Base-by-base conservation (phyloP, 495 filamentous ascomycete species). In the Xylaria telfairii region DNA sequence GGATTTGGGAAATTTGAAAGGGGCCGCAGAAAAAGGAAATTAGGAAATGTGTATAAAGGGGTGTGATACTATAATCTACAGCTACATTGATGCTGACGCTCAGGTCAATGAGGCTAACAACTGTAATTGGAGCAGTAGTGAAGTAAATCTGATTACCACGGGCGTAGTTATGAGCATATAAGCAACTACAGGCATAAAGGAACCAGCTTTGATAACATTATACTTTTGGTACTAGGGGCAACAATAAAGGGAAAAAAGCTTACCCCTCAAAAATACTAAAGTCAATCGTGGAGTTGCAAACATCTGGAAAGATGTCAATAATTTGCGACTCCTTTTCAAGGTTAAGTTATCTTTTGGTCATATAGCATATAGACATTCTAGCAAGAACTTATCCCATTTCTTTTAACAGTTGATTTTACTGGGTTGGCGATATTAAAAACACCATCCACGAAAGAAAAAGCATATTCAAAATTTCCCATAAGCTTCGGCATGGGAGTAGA, bases 21-120 rank as follows among this genome's bases (percentile, higher is more conserved):
- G 4, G 86, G 89, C 17, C 84, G 85, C 4, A 91, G 82, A 79
- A 91, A 91, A 26, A 82, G 85, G 78, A 90, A 91, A 74, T 91
- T 89, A 49, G 91, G 84, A 79, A 91, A 90, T 30, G 89, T 90
- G 67, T 90, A 86, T 57, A 87, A 80, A 0, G 89, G 89, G 6
- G 89, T 88, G 79, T 91, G 89, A 71, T 90, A 91, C 86, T 86
- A 65, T 91, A 87, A 77, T 92, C 91, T 66, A 92, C 89, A 30
- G 87, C 88, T 17, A 90, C 86, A 71, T 89, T 90, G 77, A 91
- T 90, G 46, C 83, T 87, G 53, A 91, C 89, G 3, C 86, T 88
- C 4, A 89, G 89, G 74, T 91, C 89, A 67, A 91, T 91, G 65
- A 91, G 78, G 34, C 89, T 89, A 74, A 91, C 90, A 67, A 90